Evolutionary conservation across 2,329 filamentous ascomycete genomes (phyloP), one percentile per base, ranked within the genome.

Genomic region (Trichoderma aggressivum): DNA sequence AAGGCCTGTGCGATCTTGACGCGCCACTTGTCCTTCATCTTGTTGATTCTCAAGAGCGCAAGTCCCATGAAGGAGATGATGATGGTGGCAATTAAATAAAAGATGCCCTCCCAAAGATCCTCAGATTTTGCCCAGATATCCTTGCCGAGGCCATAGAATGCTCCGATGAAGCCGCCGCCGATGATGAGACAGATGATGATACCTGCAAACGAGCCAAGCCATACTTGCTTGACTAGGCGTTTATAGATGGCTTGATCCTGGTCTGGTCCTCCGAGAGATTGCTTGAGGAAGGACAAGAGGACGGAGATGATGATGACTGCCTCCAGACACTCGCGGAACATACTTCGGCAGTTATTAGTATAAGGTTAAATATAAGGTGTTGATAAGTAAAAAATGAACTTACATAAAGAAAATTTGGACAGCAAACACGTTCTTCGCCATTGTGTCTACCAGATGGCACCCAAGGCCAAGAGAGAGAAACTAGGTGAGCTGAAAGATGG

Each of bases 391-490:
- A 43, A n/a, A 43, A 3, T 43, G n/a, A 18, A 43, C 39, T 16
- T n/a, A 43, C 39, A 96, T 92, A 83, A 96, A 94, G 83, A 95
- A 96, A 59, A 95, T 88, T 73, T 90, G 91, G 12, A 92, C 88
- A 72, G 90, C 87, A 78, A 93, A 93, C 70, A 93, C 89, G 79
- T 90, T 87, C 71, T 86, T 85, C 80, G 89, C 89, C 81, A 86
- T 88, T 61, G 39, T 60, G 71, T 26, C 67, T 64, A 53, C 43
- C 26, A 10, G 34, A 24, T 24, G 34, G 47, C 50, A 34, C 10
- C 50, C 24, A n/a, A n/a, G 11, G 53, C 50, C 55, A 47, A 16
- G 18, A 34, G 56, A 30, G 16, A 30, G 6, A 59, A 11, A 10
- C 30, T 28, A 36, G n/a, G n/a, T 21, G 11, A 7, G 21, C 21